Evolutionary conservation across 163 green algal species (phyloP).

Genomic region (Volvox carteri): DNA sequence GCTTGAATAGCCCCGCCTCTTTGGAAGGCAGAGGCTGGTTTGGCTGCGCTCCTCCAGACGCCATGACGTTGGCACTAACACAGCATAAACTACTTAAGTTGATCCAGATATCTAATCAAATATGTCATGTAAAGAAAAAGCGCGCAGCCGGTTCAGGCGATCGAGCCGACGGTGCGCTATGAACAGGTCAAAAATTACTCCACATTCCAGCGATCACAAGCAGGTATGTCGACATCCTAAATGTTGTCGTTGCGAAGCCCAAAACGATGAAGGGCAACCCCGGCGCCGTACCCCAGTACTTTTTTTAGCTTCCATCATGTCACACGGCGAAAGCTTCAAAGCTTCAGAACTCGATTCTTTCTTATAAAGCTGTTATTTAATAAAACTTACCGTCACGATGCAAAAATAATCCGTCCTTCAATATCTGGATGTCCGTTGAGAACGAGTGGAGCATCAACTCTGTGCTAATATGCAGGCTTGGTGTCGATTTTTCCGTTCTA

Average conservation of each 20-base stretch:
- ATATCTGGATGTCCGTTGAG: neutral
- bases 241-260: neutral
- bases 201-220: neutral
- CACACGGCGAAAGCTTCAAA: no score
- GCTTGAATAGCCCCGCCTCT: slow-evolving; percentile 81
- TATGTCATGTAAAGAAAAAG: neutral
- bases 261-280: neutral
- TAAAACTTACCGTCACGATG: no score
- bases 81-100: neutral
- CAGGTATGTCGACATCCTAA: neutral
- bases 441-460: neutral
- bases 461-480: neutral
- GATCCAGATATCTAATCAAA: neutral
- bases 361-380: no score
- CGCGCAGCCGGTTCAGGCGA: neutral
- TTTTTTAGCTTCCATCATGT: no score
- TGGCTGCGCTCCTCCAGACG: slow-evolving; percentile 34
- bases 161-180: neutral
- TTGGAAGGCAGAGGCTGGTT: slow-evolving; percentile 82
- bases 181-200: neutral
- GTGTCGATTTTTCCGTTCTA: neutral
- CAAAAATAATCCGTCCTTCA: no score
- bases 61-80: neutral
- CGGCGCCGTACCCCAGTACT: slow-evolving; percentile 15
- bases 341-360: no score